These are phyloP conservation scores for Pseudomonodictys pantanalensis DNA, from an alignment of 495 filamentous ascomycete genomes.

Conservation along the genomic window DNA sequence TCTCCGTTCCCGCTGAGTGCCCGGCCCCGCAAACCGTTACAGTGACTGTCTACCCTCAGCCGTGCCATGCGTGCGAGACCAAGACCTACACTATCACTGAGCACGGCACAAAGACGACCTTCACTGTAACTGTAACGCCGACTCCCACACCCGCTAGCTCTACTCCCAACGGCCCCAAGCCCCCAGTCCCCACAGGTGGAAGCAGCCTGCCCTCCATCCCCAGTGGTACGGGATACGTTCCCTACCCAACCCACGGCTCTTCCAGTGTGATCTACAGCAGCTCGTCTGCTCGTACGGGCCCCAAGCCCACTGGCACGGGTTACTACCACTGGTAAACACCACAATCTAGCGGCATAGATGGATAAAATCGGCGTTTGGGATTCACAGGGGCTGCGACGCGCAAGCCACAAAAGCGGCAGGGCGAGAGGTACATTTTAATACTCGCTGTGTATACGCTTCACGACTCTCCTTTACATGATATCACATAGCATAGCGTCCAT, in stretches of 20 bases:
- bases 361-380: neutral
- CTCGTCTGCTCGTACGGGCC: conserved; percentile 8
- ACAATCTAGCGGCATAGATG: neutral
- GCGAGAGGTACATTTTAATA: neutral
- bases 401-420: neutral
- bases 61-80: conserved; percentile 8
- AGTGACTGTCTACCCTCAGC: conserved; percentile 12
- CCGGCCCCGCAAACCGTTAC: conserved; percentile 21
- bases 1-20: conserved; percentile 12
- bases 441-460: neutral
- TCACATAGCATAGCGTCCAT: conserved; percentile 11
- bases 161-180: neutral
- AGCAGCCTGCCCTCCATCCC: conserved; percentile 6
- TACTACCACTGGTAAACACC: conserved; percentile 11
- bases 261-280: conserved; percentile 13
- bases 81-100: conserved; percentile 34
- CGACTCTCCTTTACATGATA: conserved; percentile 20
- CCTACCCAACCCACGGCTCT: conserved; percentile 18
- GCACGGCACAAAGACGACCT: conserved; percentile 15
- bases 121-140: conserved; percentile 20
- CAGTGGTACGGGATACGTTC: conserved; percentile 13
- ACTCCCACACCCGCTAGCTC: conserved; percentile 3
- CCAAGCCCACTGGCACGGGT: conserved; percentile 19
- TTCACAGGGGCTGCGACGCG: conserved; percentile 3
- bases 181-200: conserved; percentile 3